Base-by-base conservation (phyloP, 2,329 filamentous ascomycete species). In the Pezicula radicicola region DNA sequence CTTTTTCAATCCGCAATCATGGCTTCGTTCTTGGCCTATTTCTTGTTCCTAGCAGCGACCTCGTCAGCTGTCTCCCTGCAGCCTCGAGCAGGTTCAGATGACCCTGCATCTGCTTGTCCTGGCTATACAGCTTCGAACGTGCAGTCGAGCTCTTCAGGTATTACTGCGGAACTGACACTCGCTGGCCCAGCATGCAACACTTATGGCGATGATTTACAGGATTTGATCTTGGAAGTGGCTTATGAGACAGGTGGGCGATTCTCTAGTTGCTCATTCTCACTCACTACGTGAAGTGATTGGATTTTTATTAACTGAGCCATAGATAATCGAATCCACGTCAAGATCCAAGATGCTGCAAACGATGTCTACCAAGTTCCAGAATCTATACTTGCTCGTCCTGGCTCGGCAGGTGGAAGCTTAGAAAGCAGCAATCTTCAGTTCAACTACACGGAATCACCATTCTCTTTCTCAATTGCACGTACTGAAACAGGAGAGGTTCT, bases 321-420 rank as follows among this genome's bases (percentile, higher is more conserved):
- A 83, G 80, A 77, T 55, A 69, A 76, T 35, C 80, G 84, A 25
- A 76, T 87, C 13, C 84, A 87, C 65, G 79, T 87, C 57, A 75
- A 83, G 60, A 85, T 87, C 48, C 78, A 80, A 54, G 84, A 87
- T 66, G 71, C 75, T 12, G 75, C 72, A 19, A 73, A 81, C 47
- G 71, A 79, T 37, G 81, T 82, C 33, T 87, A 85, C 60, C 81
- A 86, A 63, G 79, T 87, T 10, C 83, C 84, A 12, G 74, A 78
- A 28, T 74, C 73, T 6, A 77, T 85, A 19, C 61, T 87, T 3
- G 74, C 79, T 16, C 75, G 81, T 3, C 82, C 84, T 2, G 57
- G 62, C 30, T 66, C 68, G 13, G 42, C 48, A 63, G 1, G 58
- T 61, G n/a, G 55, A 61, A 33, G 63, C 68, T 4, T 59, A 59